Percentiles rank a stretch among this genome's conserved stretches.
Evolutionary conservation across 2,329 filamentous ascomycete species (phyloP).

Genomic region (Hypoxylon sp.): DNA sequence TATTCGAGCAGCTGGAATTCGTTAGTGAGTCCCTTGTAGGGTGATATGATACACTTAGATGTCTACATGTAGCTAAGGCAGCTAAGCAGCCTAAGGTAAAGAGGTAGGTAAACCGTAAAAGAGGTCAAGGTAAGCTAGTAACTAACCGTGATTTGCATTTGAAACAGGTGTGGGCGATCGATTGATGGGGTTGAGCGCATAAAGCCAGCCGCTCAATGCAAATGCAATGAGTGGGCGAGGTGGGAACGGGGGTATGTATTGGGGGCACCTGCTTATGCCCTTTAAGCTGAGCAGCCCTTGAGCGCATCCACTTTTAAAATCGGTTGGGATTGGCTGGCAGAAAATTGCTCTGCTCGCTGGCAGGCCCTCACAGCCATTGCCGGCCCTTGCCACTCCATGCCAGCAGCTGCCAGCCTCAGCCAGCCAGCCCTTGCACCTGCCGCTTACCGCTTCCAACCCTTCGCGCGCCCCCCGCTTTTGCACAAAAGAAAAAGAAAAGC

Average conservation of each 20-base stretch:
- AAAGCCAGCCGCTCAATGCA: slow-evolving; percentile 42
- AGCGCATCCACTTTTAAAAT: too few species aligned
- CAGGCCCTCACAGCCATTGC: too few species aligned
- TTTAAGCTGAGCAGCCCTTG: slow-evolving; percentile 6
- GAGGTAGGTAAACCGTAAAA: background rate
- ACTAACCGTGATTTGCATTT: slow-evolving; percentile 20
- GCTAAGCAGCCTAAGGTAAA: background rate
- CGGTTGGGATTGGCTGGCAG: background rate
- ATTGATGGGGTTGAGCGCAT: slow-evolving; percentile 33
- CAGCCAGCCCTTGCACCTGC: too few species aligned
- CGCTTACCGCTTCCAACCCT: too few species aligned
- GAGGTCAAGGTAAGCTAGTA: background rate
- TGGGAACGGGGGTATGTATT: too few species aligned
- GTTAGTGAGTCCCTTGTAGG: background rate
- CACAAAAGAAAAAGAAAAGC: slow-evolving; percentile 34
- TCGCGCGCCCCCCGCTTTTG: slow-evolving; percentile 10
- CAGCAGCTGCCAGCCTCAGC: too few species aligned
- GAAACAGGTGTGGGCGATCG: slow-evolving; percentile 15
- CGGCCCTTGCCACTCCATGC: too few species aligned
- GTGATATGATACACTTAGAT: too few species aligned
- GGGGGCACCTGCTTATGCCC: slow-evolving; percentile 35
- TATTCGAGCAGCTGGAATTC: background rate
- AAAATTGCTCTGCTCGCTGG: slow-evolving; percentile 15
- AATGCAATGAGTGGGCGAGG: slow-evolving; percentile 42
- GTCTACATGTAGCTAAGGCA: too few species aligned